phyloP scores from a whole-genome alignment of 169 alveolate species.

The Amoebophrya sp. region DNA sequence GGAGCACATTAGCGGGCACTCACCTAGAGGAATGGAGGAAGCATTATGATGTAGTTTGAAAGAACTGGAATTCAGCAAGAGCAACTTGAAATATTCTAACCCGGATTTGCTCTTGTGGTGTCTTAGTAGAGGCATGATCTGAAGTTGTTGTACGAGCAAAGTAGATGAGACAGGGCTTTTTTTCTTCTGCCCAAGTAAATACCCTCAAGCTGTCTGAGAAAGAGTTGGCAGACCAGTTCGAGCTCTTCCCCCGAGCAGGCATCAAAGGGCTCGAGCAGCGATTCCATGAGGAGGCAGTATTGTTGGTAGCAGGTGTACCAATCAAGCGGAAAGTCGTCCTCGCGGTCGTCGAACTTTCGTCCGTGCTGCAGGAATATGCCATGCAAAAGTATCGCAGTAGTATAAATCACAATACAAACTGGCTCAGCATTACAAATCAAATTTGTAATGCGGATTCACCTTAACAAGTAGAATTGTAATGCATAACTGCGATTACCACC shows the following conservation, averaged over 20 bases:
- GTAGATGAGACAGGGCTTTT: neutral
- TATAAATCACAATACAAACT: no score
- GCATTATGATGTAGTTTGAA: no score
- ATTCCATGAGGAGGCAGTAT: neutral
- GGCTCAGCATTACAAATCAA: no score
- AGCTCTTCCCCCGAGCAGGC: neutral
- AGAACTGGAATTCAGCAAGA: neutral
- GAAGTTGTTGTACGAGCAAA: neutral
- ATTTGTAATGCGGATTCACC: no score
- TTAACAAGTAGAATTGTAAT: no score
- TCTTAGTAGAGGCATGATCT: neutral
- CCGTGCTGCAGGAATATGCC: no score
- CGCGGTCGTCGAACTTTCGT: neutral
- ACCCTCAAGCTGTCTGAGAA: neutral
- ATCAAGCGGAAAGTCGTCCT: neutral
- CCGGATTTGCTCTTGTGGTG: neutral
- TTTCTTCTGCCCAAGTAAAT: neutral
- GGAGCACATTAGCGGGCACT: neutral
- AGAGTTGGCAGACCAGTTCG: neutral
- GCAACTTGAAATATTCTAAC: neutral
- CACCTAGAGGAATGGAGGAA: neutral
- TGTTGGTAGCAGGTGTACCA: neutral
- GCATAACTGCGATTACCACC: no score
- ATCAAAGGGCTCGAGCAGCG: neutral
- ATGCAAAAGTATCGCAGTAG: no score